Evolutionary conservation across 2,329 filamentous ascomycete species (phyloP), one percentile per base, ranked within the genome.

Genomic region (Emergomyces pasteurianus): DNA sequence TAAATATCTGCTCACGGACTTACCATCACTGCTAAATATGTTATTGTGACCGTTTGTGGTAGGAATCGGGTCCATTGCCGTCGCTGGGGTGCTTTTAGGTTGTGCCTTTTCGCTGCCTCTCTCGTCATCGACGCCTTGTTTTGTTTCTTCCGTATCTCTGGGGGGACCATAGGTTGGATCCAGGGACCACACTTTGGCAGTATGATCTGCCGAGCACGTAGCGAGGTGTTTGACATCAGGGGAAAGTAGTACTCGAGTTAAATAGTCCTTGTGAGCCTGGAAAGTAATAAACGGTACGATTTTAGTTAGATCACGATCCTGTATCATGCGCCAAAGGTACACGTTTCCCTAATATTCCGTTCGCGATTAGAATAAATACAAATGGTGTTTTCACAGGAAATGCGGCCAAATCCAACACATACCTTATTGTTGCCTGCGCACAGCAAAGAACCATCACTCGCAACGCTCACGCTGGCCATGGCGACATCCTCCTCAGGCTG

Each of bases 401-500:
- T 2, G 34, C 9, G n/a, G 31, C 10, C 1, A 16, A 14, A 9
- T 5, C 23, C 14, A 43, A 18, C 42, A 42, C 82, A 63, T 81
- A 95, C 90, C 63, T 85, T 83, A 69, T 94, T 96, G 70, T 96
- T 97, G 59, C 91, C 92, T 3, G 94, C 94, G 70, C 92, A 96
- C 1, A 99, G 84, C 62, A 97, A 83, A 38, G 89, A 90, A 3
- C 94, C 94, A 72, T 99, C 94, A 62, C 88, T 96, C 2, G 94
- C 94, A 58, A 99, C 92, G 1, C 94, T 97, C 34, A 99, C 92
- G 71, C 91, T 96, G 12, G 92, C 88, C 31, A 99, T 89, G 0
- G 90, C 88, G 47, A 96, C 89, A 69, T 97, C 92, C 67, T 96
- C 92, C 74, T 97, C 94, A 0, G 94, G 94, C 54, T 96, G 95